phyloP scores from a whole-genome alignment of 2,329 filamentous ascomycete genomes.

The Cyphellophora attinorum region DNA sequence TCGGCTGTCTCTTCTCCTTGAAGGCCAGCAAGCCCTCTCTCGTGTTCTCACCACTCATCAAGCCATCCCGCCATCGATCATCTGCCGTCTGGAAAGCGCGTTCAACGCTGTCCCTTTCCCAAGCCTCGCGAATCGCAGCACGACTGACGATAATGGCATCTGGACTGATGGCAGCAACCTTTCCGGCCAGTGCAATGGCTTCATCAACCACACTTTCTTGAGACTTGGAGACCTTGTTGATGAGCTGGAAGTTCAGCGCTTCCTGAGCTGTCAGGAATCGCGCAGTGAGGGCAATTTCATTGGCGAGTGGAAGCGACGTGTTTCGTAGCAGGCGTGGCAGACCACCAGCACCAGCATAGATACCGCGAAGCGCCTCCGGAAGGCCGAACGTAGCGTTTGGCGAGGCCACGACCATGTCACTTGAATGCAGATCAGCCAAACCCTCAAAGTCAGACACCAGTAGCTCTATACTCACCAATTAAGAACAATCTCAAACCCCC shows the following conservation, averaged over 20 bases:
- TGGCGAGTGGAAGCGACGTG: conserved; percentile 59
- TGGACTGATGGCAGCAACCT: conserved; percentile 59
- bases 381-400: conserved; percentile 53
- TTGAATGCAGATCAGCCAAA: conserved; percentile 3
- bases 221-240: conserved; percentile 33
- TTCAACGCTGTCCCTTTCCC: conserved; percentile 59
- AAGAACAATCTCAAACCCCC: conserved; percentile 59
- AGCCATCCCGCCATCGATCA: conserved; percentile 11
- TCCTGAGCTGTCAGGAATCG: conserved; percentile 49
- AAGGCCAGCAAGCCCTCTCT: conserved; percentile 66
- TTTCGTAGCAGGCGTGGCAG: conserved; percentile 56
- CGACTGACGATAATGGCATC: conserved; percentile 67
- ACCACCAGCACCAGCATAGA: conserved; percentile 61
- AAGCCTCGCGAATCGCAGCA: conserved; percentile 61
- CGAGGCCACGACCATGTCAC: conserved; percentile 57
- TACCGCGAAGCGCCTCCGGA: conserved; percentile 62
- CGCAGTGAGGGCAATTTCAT: conserved; percentile 61
- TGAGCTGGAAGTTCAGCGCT: conserved; percentile 56
- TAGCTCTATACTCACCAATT: conserved; percentile 16
- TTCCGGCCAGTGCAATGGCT: conserved; percentile 39
- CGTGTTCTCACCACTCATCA: conserved; percentile 49
- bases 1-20: conserved; percentile 62
- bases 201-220: conserved; percentile 19
- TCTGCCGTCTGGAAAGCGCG: conserved; percentile 44
- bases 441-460: neutral